phyloP scores from a whole-genome alignment of 768 basidiomycete genomes.

The Trametes sanguinea region DNA sequence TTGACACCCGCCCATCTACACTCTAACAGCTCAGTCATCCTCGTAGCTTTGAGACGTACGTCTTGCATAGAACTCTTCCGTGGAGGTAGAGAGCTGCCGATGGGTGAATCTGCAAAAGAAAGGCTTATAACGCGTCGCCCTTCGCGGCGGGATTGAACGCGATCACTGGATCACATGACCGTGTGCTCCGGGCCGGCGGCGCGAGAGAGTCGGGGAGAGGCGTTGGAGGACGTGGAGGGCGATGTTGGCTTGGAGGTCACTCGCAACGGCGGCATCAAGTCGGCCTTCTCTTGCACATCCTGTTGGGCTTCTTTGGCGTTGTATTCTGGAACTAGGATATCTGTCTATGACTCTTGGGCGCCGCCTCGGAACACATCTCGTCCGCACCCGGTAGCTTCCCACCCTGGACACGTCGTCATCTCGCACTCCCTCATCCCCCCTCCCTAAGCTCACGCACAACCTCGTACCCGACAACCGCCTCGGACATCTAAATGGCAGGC shows the following conservation, averaged over 20 bases:
- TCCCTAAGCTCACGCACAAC: background rate
- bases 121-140: too few relatives aligned
- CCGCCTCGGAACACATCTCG: too few relatives aligned
- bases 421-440: background rate
- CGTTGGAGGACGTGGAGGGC: background rate
- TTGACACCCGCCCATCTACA: too few relatives aligned
- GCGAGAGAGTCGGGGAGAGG: background rate
- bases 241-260: background rate
- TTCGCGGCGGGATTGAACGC: background rate
- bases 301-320: background rate
- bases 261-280: background rate
- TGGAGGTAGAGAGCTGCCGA: too few relatives aligned
- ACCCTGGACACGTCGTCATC: background rate
- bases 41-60: too few relatives aligned
- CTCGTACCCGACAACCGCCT: background rate
- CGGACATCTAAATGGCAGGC: conserved; percentile 8
- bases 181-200: conserved; percentile 15
- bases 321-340: background rate
- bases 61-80: too few relatives aligned
- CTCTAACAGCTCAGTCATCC: too few relatives aligned
- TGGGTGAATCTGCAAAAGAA: too few relatives aligned
- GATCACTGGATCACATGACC: conserved; percentile 10
- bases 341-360: background rate
- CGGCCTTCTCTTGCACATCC: background rate
- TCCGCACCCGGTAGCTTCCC: background rate